Conservation (phyloP, 1,284 basidiomycete genomes). For the Dichomitus squalens region DNA sequence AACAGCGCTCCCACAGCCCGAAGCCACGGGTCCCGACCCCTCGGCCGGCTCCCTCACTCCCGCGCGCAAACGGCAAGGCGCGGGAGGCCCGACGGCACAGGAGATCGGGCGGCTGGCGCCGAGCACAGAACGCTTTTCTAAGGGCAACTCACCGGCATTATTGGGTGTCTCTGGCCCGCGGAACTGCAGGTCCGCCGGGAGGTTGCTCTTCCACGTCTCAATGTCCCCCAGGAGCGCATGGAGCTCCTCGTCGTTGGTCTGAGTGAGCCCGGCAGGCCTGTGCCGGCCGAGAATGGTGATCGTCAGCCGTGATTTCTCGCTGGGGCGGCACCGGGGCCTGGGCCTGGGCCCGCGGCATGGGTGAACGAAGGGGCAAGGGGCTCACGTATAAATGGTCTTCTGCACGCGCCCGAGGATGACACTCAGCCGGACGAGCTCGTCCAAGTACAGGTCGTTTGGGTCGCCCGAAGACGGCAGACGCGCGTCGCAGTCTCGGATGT, state of each 20-base stretch:
- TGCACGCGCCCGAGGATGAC: constrained; percentile 86
- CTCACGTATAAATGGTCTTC: constrained; percentile 88
- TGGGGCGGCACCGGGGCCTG: constrained; percentile 1
- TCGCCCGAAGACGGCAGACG: constrained; percentile 82
- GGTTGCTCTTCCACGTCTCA: constrained; percentile 72
- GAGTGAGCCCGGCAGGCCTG: constrained; percentile 84
- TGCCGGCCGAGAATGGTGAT: constrained; percentile 19
- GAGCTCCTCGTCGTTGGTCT: constrained; percentile 80
- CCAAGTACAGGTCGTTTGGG: constrained; percentile 73
- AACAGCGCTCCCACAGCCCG: neutral
- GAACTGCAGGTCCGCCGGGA: constrained; percentile 79
- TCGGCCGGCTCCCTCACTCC: constrained; percentile 4
- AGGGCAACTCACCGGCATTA: constrained; percentile 57
- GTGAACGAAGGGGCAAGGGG: constrained; percentile 8
- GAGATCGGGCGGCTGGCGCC: neutral
- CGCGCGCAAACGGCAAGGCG: constrained; percentile 5
- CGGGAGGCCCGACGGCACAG: constrained; percentile 6
- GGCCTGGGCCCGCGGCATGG: constrained; percentile 12
- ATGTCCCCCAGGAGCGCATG: constrained; percentile 73
- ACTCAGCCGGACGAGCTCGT: constrained; percentile 86
- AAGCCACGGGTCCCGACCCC: neutral
- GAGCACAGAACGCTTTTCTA: neutral
- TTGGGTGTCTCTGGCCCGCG: constrained; percentile 63
- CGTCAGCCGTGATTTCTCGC: constrained; percentile 14
- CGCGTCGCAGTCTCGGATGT: constrained; percentile 92